Conservation (phyloP, 2,329 filamentous ascomycete genomes). For the Alternaria sp. region DNA sequence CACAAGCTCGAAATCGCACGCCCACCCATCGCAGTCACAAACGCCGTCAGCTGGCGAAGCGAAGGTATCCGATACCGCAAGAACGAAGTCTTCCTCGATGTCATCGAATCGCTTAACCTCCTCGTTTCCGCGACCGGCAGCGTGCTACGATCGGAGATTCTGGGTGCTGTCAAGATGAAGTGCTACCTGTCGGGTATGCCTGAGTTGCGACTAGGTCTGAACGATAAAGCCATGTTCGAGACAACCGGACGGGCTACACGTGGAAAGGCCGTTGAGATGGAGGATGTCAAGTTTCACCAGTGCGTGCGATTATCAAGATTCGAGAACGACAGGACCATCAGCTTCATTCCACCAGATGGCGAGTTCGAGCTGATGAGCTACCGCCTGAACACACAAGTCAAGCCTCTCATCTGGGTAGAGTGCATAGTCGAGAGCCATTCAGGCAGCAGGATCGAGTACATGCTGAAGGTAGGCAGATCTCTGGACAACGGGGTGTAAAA, state of each 20-base stretch:
- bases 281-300: conserved; percentile 99
- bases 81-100: conserved; percentile 98
- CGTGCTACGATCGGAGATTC: conserved; percentile 92
- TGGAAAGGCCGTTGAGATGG: conserved; percentile 99
- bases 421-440: conserved; percentile 96
- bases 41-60: conserved; percentile 96
- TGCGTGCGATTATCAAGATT: conserved; percentile 95
- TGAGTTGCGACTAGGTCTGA: conserved; percentile 88
- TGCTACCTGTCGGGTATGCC: conserved; percentile 99
- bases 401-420: conserved; percentile 98
- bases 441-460: conserved; percentile 95
- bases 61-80: conserved; percentile 98
- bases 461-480: conserved; percentile 74
- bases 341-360: conserved; percentile 96
- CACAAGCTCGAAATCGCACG: conserved; percentile 97
- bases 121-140: conserved; percentile 94
- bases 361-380: conserved; percentile 99
- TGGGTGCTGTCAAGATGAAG: conserved; percentile 99
- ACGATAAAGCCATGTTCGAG: conserved; percentile 99
- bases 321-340: conserved; percentile 98
- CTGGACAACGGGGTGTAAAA: neutral
- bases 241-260: conserved; percentile 91
- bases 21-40: conserved; percentile 96
- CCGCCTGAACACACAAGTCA: conserved; percentile 96
- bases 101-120: conserved; percentile 94